phyloP scores from a whole-genome alignment of 1,139 yeast genomes.

The Scheffersomyces segobiensis region DNA sequence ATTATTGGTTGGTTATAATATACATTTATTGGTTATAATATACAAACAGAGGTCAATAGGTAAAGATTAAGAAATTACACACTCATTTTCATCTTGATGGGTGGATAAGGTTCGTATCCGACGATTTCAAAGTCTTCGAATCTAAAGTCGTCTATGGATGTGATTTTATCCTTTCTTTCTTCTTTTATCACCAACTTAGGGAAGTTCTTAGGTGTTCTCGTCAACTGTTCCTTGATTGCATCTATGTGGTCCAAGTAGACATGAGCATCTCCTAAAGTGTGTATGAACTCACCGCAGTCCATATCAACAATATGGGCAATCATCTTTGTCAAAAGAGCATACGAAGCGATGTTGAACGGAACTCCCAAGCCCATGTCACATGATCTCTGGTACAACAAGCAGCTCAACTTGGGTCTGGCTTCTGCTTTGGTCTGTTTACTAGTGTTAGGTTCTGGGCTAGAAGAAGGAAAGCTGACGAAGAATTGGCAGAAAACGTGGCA shows the following conservation, averaged over 20 bases:
- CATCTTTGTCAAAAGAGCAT: constrained; percentile 89
- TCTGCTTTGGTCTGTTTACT: constrained; percentile 15
- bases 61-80: constrained; percentile 27
- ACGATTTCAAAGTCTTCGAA: constrained; percentile 82
- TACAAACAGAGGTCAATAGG: constrained; percentile 3
- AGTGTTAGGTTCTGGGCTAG: constrained; percentile 17
- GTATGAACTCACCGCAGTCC: constrained; percentile 94
- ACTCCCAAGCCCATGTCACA: constrained; percentile 99
- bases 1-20: background rate
- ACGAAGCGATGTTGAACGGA: constrained; percentile 96
- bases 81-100: constrained; percentile 85
- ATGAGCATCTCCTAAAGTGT: constrained; percentile 96
- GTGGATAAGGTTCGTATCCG: constrained; percentile 78
- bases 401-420: constrained; percentile 67
- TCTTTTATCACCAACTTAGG: constrained; percentile 76
- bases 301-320: constrained; percentile 91
- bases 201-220: constrained; percentile 72
- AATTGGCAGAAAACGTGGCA: constrained; percentile 97
- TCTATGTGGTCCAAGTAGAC: constrained; percentile 91
- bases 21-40: constrained; percentile 2
- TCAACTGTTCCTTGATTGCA: constrained; percentile 77
- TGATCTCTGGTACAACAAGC: constrained; percentile 92
- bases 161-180: constrained; percentile 47
- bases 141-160: constrained; percentile 79
- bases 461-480: constrained; percentile 77